These are phyloP conservation scores for Leccinum pellstonianum DNA, from an alignment of 768 basidiomycete species.

Conservation along the genomic window DNA sequence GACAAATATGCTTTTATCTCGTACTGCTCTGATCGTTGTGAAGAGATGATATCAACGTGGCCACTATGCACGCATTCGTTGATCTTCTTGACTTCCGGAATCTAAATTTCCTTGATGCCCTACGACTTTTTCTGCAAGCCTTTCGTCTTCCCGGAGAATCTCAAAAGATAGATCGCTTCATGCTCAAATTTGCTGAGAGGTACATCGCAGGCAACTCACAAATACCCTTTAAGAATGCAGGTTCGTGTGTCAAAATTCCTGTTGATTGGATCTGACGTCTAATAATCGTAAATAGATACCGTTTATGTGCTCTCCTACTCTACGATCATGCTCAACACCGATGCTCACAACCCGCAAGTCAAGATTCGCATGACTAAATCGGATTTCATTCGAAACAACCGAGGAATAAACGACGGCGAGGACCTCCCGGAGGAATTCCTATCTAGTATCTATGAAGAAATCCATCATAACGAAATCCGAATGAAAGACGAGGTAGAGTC, in stretches of 20 bases:
- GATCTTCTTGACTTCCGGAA: conserved; percentile 87
- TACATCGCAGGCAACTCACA: conserved; percentile 88
- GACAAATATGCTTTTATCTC: neutral
- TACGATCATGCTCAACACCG: conserved; percentile 94
- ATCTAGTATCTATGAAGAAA: conserved; percentile 82
- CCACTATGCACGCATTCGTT: conserved; percentile 97
- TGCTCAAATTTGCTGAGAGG: conserved; percentile 98
- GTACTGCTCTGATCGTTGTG: conserved; percentile 5
- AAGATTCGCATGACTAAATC: conserved; percentile 92
- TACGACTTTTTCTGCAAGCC: conserved; percentile 87
- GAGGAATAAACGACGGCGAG: conserved; percentile 90
- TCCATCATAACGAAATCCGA: conserved; percentile 87
- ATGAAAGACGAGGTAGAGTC: conserved; percentile 98
- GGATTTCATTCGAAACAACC: conserved; percentile 93
- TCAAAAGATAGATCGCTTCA: conserved; percentile 98
- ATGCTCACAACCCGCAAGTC: conserved; percentile 92
- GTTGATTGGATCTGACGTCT: conserved; percentile 8
- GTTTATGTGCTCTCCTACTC: conserved; percentile 96
- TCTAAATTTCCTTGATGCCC: conserved; percentile 81
- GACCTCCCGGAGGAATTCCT: conserved; percentile 88
- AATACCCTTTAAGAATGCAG: conserved; percentile 91
- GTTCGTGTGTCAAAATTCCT: conserved; percentile 41
- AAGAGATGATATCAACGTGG: conserved; percentile 87
- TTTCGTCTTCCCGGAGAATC: conserved; percentile 97
- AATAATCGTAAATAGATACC: conserved; percentile 53